Evolutionary conservation across 2,329 filamentous ascomycete species (phyloP).

Genomic region (Fusarium bulbicola): DNA sequence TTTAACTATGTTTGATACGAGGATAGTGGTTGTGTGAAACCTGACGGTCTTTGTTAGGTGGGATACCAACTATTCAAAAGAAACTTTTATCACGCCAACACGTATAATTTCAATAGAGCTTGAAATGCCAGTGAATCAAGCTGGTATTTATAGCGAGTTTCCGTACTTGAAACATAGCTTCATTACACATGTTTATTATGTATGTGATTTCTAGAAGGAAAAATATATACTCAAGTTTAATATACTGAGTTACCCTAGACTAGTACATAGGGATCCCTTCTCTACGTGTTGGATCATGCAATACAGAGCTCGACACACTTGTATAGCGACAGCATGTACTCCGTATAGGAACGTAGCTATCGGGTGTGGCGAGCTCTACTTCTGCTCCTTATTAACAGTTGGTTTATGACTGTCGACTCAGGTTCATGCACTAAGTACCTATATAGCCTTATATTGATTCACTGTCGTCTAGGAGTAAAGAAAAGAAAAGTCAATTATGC

Average conservation of each 20-base stretch:
- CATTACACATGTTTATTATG: neutral
- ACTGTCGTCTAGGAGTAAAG: neutral
- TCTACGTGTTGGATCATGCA: neutral
- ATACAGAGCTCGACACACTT: neutral
- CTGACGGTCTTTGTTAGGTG: neutral
- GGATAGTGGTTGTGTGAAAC: neutral
- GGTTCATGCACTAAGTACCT: neutral
- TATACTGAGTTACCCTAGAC: neutral
- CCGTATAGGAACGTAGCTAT: neutral
- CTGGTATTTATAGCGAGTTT: neutral
- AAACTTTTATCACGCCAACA: neutral
- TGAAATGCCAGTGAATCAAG: neutral
- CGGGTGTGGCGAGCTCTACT: neutral
- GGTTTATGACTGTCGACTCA: neutral
- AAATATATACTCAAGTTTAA: neutral
- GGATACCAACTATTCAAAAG: too few species aligned
- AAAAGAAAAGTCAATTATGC: neutral
- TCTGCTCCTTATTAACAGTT: neutral
- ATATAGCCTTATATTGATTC: neutral
- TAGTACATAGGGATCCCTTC: neutral
- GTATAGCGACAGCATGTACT: neutral
- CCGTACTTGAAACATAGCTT: neutral
- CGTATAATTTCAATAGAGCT: neutral
- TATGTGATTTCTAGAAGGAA: neutral
- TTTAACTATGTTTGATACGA: neutral